These are phyloP conservation scores for Sarocladiaceae sp. DNA, from an alignment of 2,329 filamentous ascomycete genomes.

Conservation along the genomic window DNA sequence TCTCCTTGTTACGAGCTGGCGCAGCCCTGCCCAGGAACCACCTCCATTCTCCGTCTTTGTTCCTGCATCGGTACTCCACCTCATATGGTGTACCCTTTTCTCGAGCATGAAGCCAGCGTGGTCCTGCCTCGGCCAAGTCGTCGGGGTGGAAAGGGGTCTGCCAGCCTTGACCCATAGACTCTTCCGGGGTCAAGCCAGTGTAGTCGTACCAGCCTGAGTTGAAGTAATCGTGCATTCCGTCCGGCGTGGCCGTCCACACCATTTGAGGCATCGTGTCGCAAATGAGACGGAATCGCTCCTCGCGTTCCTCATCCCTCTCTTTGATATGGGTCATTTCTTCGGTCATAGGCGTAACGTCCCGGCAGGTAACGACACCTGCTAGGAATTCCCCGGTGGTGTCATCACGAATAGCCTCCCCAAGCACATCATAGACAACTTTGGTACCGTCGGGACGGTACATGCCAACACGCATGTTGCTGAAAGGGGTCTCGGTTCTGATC, in stretches of 20 bases:
- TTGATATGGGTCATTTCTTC: conserved; percentile 64
- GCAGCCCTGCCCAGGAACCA: conserved; percentile 74
- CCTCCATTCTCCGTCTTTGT: conserved; percentile 62
- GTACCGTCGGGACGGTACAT: conserved; percentile 49
- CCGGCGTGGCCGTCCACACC: conserved; percentile 66
- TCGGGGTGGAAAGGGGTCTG: conserved; percentile 61
- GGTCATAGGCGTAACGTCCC: conserved; percentile 65
- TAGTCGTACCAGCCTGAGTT: conserved; percentile 76
- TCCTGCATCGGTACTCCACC: conserved; percentile 64
- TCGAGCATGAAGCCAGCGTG: conserved; percentile 56
- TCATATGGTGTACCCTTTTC: conserved; percentile 62
- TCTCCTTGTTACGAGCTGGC: conserved; percentile 58
- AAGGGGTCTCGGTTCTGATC: conserved; percentile 53
- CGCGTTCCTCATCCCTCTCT: conserved; percentile 64
- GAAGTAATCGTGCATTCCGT: conserved; percentile 66
- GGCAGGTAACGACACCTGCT: conserved; percentile 64
- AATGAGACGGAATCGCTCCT: conserved; percentile 68
- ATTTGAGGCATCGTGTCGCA: conserved; percentile 67
- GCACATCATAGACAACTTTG: conserved; percentile 55
- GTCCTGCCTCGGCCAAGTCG: conserved; percentile 50
- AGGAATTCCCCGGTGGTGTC: conserved; percentile 64
- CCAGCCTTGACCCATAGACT: conserved; percentile 59
- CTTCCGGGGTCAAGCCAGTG: conserved; percentile 58
- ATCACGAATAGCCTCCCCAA: conserved; percentile 62
- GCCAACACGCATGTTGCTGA: conserved; percentile 55